These are phyloP conservation scores for Pycnococcus provasolii DNA, from an alignment of 139 green algal species.

Conservation along the genomic window DNA sequence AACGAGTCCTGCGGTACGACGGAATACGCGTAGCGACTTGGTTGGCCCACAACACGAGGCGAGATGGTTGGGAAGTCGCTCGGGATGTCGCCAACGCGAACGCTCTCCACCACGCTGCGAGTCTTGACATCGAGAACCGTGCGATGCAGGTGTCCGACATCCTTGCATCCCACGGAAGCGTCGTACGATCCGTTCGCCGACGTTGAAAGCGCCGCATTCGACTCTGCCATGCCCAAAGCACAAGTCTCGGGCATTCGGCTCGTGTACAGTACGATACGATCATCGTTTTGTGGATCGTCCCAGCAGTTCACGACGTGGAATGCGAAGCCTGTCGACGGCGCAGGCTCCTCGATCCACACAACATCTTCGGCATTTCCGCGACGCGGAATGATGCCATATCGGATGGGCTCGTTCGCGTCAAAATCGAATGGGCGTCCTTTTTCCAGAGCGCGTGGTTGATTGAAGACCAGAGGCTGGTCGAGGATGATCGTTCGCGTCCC, in stretches of 20 bases:
- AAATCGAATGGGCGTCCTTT: conserved; percentile 15
- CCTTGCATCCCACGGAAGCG: background rate
- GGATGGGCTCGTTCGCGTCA: background rate
- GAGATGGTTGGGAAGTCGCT: conserved; percentile 22
- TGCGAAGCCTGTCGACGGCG: background rate
- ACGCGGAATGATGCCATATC: conserved; percentile 1
- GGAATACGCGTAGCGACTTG: background rate
- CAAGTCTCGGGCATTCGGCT: conserved; percentile 4
- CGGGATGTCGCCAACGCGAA: conserved; percentile 5
- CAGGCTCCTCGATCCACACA: conserved; percentile 13
- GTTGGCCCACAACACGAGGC: background rate
- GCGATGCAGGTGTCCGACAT: conserved; percentile 5
- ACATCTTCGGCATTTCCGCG: background rate
- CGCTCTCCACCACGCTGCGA: background rate
- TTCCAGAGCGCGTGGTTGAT: conserved; percentile 6
- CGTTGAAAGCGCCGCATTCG: no score
- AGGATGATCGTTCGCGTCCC: conserved; percentile 11
- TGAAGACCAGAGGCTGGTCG: conserved; percentile 19
- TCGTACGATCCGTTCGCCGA: background rate
- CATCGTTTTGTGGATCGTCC: conserved; percentile 4
- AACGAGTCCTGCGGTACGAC: background rate
- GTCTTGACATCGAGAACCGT: background rate
- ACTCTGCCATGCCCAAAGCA: conserved; percentile 1
- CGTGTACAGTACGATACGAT: conserved; percentile 8
- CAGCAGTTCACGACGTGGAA: conserved; percentile 13